Evolutionary conservation across 2,329 filamentous ascomycete species (phyloP).

Genomic region (Aspergillaceae sp.): DNA sequence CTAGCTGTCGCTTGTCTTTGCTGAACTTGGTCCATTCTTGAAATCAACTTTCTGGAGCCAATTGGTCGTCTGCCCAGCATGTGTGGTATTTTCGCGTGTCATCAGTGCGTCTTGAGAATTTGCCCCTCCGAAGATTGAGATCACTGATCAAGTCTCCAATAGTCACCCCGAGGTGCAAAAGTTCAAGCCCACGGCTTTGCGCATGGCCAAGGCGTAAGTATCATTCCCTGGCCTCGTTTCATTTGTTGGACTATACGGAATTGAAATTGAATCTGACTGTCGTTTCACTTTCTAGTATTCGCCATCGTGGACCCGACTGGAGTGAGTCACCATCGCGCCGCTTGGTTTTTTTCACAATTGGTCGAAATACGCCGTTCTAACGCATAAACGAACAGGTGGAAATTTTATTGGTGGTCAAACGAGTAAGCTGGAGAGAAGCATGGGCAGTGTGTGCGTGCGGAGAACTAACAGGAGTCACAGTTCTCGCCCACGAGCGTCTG

Average conservation of each 20-base stretch:
- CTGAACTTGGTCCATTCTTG: not conserved
- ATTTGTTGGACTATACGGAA: not conserved
- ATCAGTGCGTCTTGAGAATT: conserved; percentile 54
- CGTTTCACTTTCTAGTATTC: conserved; percentile 54
- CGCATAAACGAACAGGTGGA: conserved; percentile 53
- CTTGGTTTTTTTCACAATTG: conserved; percentile 3
- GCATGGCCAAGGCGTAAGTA: conserved; percentile 86
- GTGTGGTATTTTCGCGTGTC: conserved; percentile 97
- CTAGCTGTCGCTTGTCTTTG: conserved; percentile 4
- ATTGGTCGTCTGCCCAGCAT: conserved; percentile 49
- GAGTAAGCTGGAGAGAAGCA: conserved; percentile 49
- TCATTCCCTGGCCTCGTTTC: not conserved
- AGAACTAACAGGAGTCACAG: conserved; percentile 38
- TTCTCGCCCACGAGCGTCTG: conserved; percentile 93
- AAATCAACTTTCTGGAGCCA: conserved; percentile 5
- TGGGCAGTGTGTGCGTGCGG: not conserved
- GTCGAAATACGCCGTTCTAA: conserved; percentile 12
- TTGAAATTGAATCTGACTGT: conserved; percentile 23
- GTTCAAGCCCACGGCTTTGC: conserved; percentile 91
- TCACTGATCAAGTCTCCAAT: conserved; percentile 12
- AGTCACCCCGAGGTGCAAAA: conserved; percentile 87
- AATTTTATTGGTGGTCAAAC: conserved; percentile 85
- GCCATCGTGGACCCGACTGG: conserved; percentile 97
- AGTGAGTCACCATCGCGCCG: conserved; percentile 54
- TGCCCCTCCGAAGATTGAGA: conserved; percentile 3